Base-by-base conservation (phyloP, 73 alveolate species). In the Uronychia setigera region DNA sequence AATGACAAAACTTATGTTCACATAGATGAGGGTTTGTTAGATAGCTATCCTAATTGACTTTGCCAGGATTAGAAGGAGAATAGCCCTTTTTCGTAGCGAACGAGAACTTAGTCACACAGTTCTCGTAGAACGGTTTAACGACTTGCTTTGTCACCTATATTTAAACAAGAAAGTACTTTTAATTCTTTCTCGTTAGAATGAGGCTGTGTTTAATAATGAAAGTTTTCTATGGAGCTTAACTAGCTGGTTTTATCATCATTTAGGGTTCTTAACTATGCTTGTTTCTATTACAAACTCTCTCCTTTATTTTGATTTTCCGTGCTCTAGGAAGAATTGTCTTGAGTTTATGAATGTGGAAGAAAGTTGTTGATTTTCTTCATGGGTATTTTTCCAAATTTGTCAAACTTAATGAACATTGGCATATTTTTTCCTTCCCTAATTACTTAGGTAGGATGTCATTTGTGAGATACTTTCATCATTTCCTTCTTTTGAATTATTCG, bases 1-100 rank as follows among this genome's bases (percentile, higher is more conserved):
- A 93, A 79, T 92, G 94, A 80, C 85, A 84, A 58, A 91, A 94
- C 0, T 85, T 90, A 76, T 88, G 91, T 60, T 93, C 92, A 28
- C 88, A 81, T 60, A 95, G 87, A 92, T 95, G 93, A 77, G 95
- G 95, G 14, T 94, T 94, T 1, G 92, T 85, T 74, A 96, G 92
- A 87, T 90, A 96, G 82, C 94, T 91, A 88, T 96, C 99, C 88
- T 96, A 96, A 77, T 96, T 96, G 80, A 84, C 83, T 86, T 96
- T 96, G 29, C 33, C 59, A 26, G 97, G 94, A 75, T 94, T 96
- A 5, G 95, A 95, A 0, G 99, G 98, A 31, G 79, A 59, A 59
- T 79, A 88, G 33, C 97, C 97, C 0, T 78, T 89, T 33, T 91
- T 79, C 14, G 96, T 85, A 25, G 93, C 94, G 60, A 84, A 87